phyloP scores from a whole-genome alignment of 2,329 filamentous ascomycete genomes.

The Sporothrix curviconia region DNA sequence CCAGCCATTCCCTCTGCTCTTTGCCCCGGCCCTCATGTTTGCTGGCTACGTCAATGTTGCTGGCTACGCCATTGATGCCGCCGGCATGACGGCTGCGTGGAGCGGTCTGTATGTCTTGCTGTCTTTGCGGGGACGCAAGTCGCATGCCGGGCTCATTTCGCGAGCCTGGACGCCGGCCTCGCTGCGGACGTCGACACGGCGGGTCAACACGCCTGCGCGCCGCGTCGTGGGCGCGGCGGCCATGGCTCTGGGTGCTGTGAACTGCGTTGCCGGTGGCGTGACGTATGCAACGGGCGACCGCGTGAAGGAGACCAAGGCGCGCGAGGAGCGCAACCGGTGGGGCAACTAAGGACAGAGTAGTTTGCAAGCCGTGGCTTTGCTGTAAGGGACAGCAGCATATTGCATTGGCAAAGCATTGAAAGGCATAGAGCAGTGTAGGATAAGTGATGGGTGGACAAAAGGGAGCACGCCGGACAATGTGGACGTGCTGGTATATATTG shows the following conservation, averaged over 20 bases:
- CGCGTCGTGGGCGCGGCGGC: slow-evolving; percentile 46
- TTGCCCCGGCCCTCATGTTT: slow-evolving; percentile 49
- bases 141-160: slow-evolving; percentile 16
- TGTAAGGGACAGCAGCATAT: no score
- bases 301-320: slow-evolving; percentile 41
- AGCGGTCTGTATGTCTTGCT: slow-evolving; percentile 52
- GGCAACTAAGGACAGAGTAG: slow-evolving; percentile 25
- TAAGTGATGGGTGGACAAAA: slow-evolving; percentile 1
- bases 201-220: slow-evolving; percentile 27
- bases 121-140: slow-evolving; percentile 41
- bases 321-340: slow-evolving; percentile 47
- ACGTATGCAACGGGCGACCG: slow-evolving; percentile 47
- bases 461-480: background rate
- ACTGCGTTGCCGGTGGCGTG: slow-evolving; percentile 44
- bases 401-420: no score
- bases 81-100: slow-evolving; percentile 49
- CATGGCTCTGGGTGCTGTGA: slow-evolving; percentile 42
- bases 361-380: no score
- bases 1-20: slow-evolving; percentile 43
- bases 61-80: slow-evolving; percentile 51
- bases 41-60: slow-evolving; percentile 54
- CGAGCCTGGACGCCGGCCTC: slow-evolving; percentile 23
- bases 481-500: background rate
- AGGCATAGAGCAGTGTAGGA: no score
- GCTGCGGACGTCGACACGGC: slow-evolving; percentile 34